Evolutionary conservation across 768 basidiomycete genomes (phyloP).

Genomic region (Tylopilus sp.): DNA sequence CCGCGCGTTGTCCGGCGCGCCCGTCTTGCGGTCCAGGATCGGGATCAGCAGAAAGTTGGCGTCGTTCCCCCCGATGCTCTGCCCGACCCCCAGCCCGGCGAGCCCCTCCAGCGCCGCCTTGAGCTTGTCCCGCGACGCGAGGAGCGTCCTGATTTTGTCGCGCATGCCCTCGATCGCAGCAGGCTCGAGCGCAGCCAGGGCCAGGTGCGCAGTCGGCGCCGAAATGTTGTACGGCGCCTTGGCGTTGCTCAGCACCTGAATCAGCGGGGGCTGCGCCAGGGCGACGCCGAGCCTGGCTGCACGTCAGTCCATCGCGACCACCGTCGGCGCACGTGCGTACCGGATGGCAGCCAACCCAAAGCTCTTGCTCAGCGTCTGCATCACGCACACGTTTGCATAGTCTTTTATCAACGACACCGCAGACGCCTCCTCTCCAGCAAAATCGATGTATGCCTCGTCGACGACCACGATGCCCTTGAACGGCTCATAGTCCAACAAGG

Average conservation of each 20-base stretch:
- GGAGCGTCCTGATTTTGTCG: slow-evolving; percentile 57
- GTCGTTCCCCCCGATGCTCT: slow-evolving; percentile 73
- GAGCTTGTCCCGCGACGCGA: slow-evolving; percentile 54
- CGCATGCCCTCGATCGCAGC: slow-evolving; percentile 61
- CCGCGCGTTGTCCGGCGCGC: slow-evolving; percentile 52
- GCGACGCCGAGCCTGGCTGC: slow-evolving; percentile 77
- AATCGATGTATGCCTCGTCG: slow-evolving; percentile 98
- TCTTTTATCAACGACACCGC: slow-evolving; percentile 71
- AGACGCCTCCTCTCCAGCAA: slow-evolving; percentile 58
- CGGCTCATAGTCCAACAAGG: slow-evolving; percentile 69
- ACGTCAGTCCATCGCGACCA: background rate
- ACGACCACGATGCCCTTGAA: slow-evolving; percentile 93
- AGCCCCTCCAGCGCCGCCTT: slow-evolving; percentile 48
- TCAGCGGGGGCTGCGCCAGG: slow-evolving; percentile 82
- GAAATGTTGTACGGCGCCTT: slow-evolving; percentile 99
- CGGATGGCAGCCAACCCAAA: slow-evolving; percentile 95
- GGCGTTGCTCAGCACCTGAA: slow-evolving; percentile 89
- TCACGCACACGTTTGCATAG: slow-evolving; percentile 88
- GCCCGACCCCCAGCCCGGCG: slow-evolving; percentile 53
- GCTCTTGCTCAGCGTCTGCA: slow-evolving; percentile 95
- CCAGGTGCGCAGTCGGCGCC: slow-evolving; percentile 81
- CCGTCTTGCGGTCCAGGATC: slow-evolving; percentile 47
- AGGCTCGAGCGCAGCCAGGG: slow-evolving; percentile 71
- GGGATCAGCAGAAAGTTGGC: slow-evolving; percentile 91
- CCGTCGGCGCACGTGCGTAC: slow-evolving; percentile 39